Evolutionary conservation across 106 monocot species (phyloP).

Genomic region (Triglochin maritima): DNA sequence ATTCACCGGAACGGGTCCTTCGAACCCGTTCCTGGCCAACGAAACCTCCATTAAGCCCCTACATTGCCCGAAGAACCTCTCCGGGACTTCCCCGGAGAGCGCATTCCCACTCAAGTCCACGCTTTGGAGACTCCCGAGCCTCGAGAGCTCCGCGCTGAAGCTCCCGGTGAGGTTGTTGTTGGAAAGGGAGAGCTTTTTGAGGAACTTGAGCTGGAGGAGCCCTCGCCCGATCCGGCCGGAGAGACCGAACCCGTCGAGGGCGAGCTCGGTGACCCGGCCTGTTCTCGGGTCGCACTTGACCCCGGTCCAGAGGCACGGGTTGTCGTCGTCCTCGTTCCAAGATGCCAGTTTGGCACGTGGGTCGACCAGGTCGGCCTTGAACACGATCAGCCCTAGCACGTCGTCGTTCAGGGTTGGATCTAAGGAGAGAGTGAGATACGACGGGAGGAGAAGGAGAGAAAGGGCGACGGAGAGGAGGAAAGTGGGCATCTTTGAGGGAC

Average conservation of each 20-base stretch:
- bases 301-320: conserved; percentile 62
- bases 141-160: conserved; percentile 34
- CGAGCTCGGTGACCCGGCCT: conserved; percentile 38
- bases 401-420: conserved; percentile 61
- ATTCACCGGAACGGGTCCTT: conserved; percentile 40
- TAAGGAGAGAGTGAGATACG: conserved; percentile 2
- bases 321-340: conserved; percentile 78
- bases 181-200: conserved; percentile 53
- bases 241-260: conserved; percentile 52
- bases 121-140: conserved; percentile 24
- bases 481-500: conserved; percentile 7
- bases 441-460: conserved; percentile 14
- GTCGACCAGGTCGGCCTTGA: conserved; percentile 73
- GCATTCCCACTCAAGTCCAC: conserved; percentile 57
- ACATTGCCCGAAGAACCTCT: conserved; percentile 48
- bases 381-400: conserved; percentile 89
- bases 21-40: conserved; percentile 42
- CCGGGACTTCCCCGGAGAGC: conserved; percentile 50
- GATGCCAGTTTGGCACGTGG: conserved; percentile 51
- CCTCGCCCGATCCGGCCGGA: conserved; percentile 70
- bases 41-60: conserved; percentile 36
- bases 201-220: conserved; percentile 62
- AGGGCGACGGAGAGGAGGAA: conserved; percentile 1
- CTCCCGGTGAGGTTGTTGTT: conserved; percentile 69
- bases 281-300: conserved; percentile 48